These are phyloP conservation scores for Ogataea pignaliae DNA, from an alignment of 805 yeast genomes.

Conservation along the genomic window DNA sequence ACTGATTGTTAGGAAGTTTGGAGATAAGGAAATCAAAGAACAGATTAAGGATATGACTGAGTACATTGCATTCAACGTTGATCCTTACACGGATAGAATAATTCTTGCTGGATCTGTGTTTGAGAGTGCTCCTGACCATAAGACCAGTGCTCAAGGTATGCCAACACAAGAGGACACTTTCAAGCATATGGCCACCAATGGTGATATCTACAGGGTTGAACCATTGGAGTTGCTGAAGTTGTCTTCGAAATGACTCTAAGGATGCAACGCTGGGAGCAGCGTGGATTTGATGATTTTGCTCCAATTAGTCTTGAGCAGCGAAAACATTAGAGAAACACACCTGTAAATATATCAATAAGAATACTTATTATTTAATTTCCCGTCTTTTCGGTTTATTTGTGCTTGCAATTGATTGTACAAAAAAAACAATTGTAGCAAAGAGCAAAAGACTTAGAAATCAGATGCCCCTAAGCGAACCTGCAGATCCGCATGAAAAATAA, in stretches of 20 bases:
- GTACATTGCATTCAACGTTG: slow-evolving; percentile 56
- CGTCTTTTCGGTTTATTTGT: no score
- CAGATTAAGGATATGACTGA: slow-evolving; percentile 54
- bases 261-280: no score
- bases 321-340: no score
- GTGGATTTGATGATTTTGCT: no score
- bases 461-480: no score
- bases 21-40: slow-evolving; percentile 39
- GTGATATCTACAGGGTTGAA: slow-evolving; percentile 35
- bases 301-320: no score
- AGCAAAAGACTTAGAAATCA: no score
- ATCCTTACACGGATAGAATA: slow-evolving; percentile 53
- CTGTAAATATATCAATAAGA: no score
- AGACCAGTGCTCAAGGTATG: slow-evolving; percentile 23
- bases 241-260: not conserved
- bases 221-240: slow-evolving; percentile 21
- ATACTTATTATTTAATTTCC: no score
- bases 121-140: slow-evolving; percentile 46
- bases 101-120: slow-evolving; percentile 64
- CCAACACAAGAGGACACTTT: slow-evolving; percentile 27
- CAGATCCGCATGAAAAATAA: no score
- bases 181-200: slow-evolving; percentile 29
- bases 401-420: no score
- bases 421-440: no score
- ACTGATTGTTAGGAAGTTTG: slow-evolving; percentile 41